phyloP scores from a whole-genome alignment of 768 basidiomycete species.

The Chalciporus chontae region DNA sequence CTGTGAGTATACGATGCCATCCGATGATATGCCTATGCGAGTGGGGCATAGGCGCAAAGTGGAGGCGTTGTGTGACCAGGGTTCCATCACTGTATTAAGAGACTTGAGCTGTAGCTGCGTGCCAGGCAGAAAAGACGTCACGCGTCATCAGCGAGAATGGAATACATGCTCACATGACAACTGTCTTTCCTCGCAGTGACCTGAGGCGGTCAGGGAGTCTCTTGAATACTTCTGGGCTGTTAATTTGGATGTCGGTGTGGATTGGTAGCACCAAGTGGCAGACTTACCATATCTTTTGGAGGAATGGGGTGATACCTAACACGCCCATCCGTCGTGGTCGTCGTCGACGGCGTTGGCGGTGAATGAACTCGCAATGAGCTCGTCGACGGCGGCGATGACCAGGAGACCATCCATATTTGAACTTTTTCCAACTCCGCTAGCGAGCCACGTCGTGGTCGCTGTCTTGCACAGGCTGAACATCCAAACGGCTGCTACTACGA shows the following conservation, averaged over 20 bases:
- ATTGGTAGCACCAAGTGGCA: not conserved
- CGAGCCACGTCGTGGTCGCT: slow-evolving; percentile 19
- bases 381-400: not conserved
- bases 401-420: slow-evolving; percentile 7
- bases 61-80: slow-evolving; percentile 78
- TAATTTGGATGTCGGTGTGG: not conserved
- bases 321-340: slow-evolving; percentile 55
- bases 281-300: slow-evolving; percentile 61
- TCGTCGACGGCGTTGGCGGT: too few relatives aligned
- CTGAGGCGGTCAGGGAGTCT: slow-evolving; percentile 61
- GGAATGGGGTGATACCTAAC: slow-evolving; percentile 63
- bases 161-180: slow-evolving; percentile 60
- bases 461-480: not conserved
- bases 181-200: slow-evolving; percentile 58
- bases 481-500: not conserved
- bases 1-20: slow-evolving; percentile 69
- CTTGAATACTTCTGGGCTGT: slow-evolving; percentile 63
- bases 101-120: slow-evolving; percentile 3
- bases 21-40: slow-evolving; percentile 68
- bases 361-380: not conserved
- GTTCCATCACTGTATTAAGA: slow-evolving; percentile 68
- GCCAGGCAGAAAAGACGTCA: not conserved
- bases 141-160: not conserved
- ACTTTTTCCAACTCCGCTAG: slow-evolving; percentile 31
- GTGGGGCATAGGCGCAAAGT: slow-evolving; percentile 66